Evolutionary conservation across 345 rosid genomes (phyloP), one percentile per base, ranked within the genome.

Genomic region (Linum usitatissimum): DNA sequence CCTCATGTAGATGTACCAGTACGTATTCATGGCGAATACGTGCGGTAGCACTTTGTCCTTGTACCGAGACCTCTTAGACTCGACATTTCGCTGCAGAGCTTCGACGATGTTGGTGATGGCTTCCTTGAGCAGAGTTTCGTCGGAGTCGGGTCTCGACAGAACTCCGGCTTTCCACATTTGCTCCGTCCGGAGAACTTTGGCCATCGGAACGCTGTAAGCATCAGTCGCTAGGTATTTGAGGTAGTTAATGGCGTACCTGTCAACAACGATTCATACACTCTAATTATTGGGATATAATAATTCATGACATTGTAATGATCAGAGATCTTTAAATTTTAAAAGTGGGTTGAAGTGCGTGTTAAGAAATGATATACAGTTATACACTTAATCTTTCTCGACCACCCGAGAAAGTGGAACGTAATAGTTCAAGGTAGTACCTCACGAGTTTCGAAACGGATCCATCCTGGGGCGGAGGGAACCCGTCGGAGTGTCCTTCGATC

Each of bases 1-100:
- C 57, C 87, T 76, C 86, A 78, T 81, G 75, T 83, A 81, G 55
- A 85, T 78, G 74, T 85, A 85, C 91, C 87, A 85, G 54, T 81
- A 76, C 3, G 80, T 79, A 80, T 81, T 83, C 86, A 83, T 83
- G 53, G 83, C 65, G 30, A 81, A 83, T 12, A 83, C 67, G 51
- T 69, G 73, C 9, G 80, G 57, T 3, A 79, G 66, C 28, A 76
- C 57, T 53, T 75, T 85, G 76, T 85, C 86, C 42, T 62, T 75
- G 82, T 81, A 83, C 18, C 66, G 68, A 6, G 67, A 56, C 49
- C 77, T 68, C 75, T 85, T 83, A 0, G 78, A 66, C 55, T 83
- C 84, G n/a, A 76, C 53, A 66, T 85, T 78, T 60, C 91, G 78
- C 59, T 75, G 75, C 6, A 81, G 80, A 53, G 86, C 88, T 76